Conservation (phyloP, 768 basidiomycete species). For the Phylloporus rhodoxanthus region DNA sequence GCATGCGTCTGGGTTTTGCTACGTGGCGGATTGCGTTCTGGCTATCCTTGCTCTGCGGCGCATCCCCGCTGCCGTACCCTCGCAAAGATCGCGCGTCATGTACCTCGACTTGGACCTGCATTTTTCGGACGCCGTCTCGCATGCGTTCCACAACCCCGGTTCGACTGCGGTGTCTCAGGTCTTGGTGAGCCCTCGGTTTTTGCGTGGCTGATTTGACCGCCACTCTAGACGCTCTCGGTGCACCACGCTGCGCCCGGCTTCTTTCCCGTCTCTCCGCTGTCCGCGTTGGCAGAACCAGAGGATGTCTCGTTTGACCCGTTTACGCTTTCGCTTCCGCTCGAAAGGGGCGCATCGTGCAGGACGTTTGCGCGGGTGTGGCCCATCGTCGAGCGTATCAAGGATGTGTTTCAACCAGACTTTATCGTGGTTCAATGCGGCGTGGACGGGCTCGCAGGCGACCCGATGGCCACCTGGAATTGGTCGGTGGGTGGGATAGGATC, state of each 20-base stretch:
- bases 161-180: conserved; percentile 38
- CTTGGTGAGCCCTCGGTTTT: conserved; percentile 33
- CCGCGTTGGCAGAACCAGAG: conserved; percentile 39
- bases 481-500: conserved; percentile 53
- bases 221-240: conserved; percentile 64
- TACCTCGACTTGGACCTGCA: conserved; percentile 93
- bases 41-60: conserved; percentile 68
- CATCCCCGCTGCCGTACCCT: conserved; percentile 17
- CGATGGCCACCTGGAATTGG: conserved; percentile 71
- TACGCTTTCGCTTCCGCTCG: conserved; percentile 77
- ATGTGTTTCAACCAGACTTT: conserved; percentile 68
- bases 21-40: conserved; percentile 84
- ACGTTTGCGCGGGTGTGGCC: conserved; percentile 66
- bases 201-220: neutral
- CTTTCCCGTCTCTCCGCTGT: conserved; percentile 61
- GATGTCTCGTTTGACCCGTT: conserved; percentile 44
- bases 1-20: conserved; percentile 86
- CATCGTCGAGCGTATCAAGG: conserved; percentile 52
- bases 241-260: conserved; percentile 82
- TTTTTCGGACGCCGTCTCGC: conserved; percentile 82
- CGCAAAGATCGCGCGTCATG: conserved; percentile 58
- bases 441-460: conserved; percentile 83
- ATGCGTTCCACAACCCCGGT: conserved; percentile 54
- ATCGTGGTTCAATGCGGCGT: conserved; percentile 82
- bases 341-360: conserved; percentile 56